phyloP scores from a whole-genome alignment of 495 filamentous ascomycete genomes.

The Diplogelasinospora grovesii region DNA sequence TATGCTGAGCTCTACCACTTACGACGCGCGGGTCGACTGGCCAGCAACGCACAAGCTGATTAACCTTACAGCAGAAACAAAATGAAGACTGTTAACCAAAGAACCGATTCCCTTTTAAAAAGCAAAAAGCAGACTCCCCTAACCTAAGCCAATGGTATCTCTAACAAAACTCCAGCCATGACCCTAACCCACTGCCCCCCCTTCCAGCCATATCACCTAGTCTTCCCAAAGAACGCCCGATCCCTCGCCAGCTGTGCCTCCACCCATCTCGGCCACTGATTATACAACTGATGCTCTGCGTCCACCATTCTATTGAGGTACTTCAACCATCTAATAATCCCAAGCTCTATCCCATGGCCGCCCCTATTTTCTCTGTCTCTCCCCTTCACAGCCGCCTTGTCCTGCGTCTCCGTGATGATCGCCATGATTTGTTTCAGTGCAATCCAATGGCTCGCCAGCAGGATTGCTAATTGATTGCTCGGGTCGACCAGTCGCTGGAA shows the following conservation, averaged over 20 bases:
- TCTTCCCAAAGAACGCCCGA: constrained; percentile 29
- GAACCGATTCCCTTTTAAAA: too few species aligned
- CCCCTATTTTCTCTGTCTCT: constrained; percentile 1
- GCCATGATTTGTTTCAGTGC: constrained; percentile 52
- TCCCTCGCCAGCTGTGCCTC: constrained; percentile 33
- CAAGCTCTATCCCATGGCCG: constrained; percentile 16
- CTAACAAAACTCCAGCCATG: too few species aligned
- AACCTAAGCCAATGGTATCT: not conserved
- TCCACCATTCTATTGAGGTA: constrained; percentile 38
- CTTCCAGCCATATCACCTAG: too few species aligned
- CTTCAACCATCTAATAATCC: constrained; percentile 34
- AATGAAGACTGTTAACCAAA: too few species aligned
- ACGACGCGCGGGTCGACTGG: too few species aligned
- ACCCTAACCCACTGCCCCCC: too few species aligned
- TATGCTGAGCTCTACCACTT: too few species aligned
- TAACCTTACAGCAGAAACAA: too few species aligned
- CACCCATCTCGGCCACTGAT: constrained; percentile 44
- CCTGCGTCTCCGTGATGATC: constrained; percentile 33
- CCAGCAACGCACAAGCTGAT: too few species aligned
- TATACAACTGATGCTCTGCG: constrained; percentile 29
- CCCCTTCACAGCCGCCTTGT: constrained; percentile 7
- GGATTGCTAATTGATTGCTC: constrained; percentile 37
- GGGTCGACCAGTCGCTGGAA: constrained; percentile 50
- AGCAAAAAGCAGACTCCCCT: too few species aligned
- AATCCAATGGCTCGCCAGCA: constrained; percentile 55